phyloP scores from a whole-genome alignment of 2,329 filamentous ascomycete genomes.

The Colletotrichum sp. region DNA sequence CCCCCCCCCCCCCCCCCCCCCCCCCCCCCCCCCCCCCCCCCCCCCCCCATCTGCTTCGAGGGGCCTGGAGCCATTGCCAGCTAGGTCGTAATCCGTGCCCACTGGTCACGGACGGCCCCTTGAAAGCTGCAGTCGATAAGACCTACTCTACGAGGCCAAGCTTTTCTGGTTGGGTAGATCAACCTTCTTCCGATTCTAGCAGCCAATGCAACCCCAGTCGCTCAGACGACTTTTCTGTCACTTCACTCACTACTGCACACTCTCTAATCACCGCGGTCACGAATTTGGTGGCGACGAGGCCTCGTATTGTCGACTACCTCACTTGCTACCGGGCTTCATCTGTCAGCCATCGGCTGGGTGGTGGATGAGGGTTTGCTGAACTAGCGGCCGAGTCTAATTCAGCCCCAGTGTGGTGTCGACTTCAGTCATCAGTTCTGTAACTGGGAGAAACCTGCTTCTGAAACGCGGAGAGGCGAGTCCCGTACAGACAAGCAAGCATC shows the following conservation, averaged over 20 bases:
- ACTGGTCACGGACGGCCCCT: neutral
- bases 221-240: neutral
- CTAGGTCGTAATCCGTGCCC: slow-evolving; percentile 1
- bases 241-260: neutral
- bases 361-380: neutral
- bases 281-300: neutral
- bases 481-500: neutral
- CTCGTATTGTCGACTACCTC: neutral
- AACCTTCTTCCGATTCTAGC: neutral
- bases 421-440: neutral
- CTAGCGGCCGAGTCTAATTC: neutral
- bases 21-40: too few relatives aligned
- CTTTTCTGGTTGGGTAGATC: slow-evolving; percentile 1
- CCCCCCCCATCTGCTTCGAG: neutral
- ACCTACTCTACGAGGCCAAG: neutral
- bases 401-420: neutral
- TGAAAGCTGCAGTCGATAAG: neutral
- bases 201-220: neutral
- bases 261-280: neutral
- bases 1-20: too few relatives aligned
- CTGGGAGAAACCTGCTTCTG: slow-evolving; percentile 15
- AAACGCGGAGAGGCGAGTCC: slow-evolving; percentile 22
- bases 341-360: neutral
- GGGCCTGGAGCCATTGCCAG: neutral
- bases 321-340: neutral